Evolutionary conservation across 139 green algal genomes (phyloP).

Genomic region (Asterochloris sp.): DNA sequence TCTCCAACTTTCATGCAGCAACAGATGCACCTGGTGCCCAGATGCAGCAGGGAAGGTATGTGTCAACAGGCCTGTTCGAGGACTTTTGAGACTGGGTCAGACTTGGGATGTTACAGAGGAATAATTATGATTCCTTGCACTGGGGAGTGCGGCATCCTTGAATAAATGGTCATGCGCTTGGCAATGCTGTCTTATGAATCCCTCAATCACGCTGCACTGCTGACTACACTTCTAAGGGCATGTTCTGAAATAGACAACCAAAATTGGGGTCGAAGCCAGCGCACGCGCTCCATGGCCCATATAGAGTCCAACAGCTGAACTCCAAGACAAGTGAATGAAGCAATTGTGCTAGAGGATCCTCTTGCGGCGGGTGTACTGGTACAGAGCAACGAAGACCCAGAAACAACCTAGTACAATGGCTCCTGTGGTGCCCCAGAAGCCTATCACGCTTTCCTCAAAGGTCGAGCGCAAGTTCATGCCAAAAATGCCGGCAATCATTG

Average conservation of each 20-base stretch:
- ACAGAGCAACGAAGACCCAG: constrained; percentile 68
- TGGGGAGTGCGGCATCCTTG: too few relatives aligned
- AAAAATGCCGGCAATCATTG: constrained; percentile 88
- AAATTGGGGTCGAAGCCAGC: too few relatives aligned
- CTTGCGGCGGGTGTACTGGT: constrained; percentile 70
- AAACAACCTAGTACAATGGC: constrained; percentile 71
- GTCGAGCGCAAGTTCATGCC: constrained; percentile 82
- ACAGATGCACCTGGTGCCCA: constrained; percentile 27
- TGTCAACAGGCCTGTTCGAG: constrained; percentile 56
- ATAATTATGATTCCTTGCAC: too few relatives aligned
- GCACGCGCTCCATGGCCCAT: too few relatives aligned
- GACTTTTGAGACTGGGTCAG: constrained; percentile 49
- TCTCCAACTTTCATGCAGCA: constrained; percentile 50
- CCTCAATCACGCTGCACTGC: too few relatives aligned
- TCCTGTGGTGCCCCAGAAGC: constrained; percentile 80
- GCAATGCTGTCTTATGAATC: too few relatives aligned
- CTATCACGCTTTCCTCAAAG: constrained; percentile 74
- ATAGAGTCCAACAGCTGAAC: too few relatives aligned
- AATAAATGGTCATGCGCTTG: too few relatives aligned
- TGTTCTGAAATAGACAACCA: too few relatives aligned
- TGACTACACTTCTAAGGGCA: too few relatives aligned
- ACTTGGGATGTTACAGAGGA: too few relatives aligned
- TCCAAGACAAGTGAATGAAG: too few relatives aligned
- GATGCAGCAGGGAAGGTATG: constrained; percentile 42
- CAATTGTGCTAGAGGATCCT: constrained; percentile 66